These are phyloP conservation scores for Epichloe sibirici DNA, from an alignment of 2,329 filamentous ascomycete genomes.

Conservation along the genomic window DNA sequence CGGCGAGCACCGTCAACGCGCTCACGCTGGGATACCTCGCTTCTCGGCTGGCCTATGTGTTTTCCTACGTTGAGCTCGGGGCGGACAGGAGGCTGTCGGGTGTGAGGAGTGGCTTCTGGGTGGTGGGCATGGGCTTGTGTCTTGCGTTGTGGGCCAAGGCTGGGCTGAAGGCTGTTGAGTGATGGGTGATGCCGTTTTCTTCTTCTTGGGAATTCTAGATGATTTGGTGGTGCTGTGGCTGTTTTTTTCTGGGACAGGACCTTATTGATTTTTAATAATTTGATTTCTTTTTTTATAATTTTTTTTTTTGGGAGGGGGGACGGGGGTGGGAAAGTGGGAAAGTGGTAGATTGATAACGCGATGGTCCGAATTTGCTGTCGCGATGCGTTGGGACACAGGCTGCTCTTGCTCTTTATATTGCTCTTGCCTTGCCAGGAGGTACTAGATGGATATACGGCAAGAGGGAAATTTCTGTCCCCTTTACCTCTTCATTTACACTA, in stretches of 20 bases:
- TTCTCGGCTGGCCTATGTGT: slow-evolving; percentile 28
- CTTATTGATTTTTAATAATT: no score
- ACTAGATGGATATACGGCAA: no score
- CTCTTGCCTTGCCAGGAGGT: no score
- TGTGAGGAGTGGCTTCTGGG: slow-evolving; percentile 28
- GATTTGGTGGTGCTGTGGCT: neutral
- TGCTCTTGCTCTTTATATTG: no score
- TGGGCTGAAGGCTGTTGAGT: slow-evolving; percentile 15
- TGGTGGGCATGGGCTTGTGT: slow-evolving; percentile 19
- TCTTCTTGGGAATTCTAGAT: neutral
- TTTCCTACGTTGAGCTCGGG: slow-evolving; percentile 31
- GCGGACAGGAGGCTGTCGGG: slow-evolving; percentile 25
- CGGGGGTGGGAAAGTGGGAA: no score
- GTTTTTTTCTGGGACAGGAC: neutral
- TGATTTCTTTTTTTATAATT: no score
- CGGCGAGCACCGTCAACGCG: slow-evolving; percentile 24
- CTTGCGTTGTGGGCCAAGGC: slow-evolving; percentile 30
- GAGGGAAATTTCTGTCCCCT: no score
- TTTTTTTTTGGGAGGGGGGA: no score
- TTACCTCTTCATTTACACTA: no score
- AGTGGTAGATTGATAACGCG: no score
- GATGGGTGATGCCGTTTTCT: neutral
- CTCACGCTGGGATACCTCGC: slow-evolving; percentile 27
- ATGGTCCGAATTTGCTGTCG: no score
- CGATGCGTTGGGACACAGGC: no score